Evolutionary conservation across 2,329 filamentous ascomycete genomes (phyloP), one percentile per base, ranked within the genome.

Genomic region (Massarina eburnea): DNA sequence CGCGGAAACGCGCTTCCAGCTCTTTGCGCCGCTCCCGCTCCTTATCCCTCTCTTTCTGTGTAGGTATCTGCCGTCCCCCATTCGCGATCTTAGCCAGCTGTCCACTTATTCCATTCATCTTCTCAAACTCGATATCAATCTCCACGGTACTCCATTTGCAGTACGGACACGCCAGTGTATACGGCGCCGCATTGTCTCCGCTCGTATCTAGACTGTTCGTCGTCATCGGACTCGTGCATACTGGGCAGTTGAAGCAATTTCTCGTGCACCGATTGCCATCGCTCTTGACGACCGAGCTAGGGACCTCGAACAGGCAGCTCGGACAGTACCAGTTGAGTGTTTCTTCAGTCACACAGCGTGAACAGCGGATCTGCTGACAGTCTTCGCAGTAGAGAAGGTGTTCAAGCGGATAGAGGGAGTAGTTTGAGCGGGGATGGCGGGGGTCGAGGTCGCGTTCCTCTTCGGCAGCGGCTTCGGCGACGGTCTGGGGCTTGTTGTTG

Each of bases 371-470:
- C 71, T 96, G 88, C 67, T 95, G 90, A 70, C 94, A 99, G 68
- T 97, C 94, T 67, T 96, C 92, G 76, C 94, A 99, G 75, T 95
- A 99, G 32, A 97, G 80, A 20, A 99, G 81, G 66, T 96, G 86
- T 64, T 97, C 92, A 35, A 96, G 84, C 1, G 94, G 92, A 65
- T 92, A 96, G 24, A 99, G 78, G 55, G 90, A 91, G 76, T 90
- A 97, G 69, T 91, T 94, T 47, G 94, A 88, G 29, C 91, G 85
- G 14, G 88, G 82, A 49, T 86, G 85, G 59, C 88, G 84, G 2
- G 94, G 91, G 66, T 99, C 88, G 70, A 99, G 96, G 3, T 89
- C 86, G 51, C 80, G 79, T 47, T 89, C 39, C n/a, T 42, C 88
- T 54, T 90, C 86, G 48, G 88, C 84, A n/a, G 40, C 84, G 21